Evolutionary conservation across 352 stramenopile species (phyloP).

Genomic region (Pythium brachiatum): DNA sequence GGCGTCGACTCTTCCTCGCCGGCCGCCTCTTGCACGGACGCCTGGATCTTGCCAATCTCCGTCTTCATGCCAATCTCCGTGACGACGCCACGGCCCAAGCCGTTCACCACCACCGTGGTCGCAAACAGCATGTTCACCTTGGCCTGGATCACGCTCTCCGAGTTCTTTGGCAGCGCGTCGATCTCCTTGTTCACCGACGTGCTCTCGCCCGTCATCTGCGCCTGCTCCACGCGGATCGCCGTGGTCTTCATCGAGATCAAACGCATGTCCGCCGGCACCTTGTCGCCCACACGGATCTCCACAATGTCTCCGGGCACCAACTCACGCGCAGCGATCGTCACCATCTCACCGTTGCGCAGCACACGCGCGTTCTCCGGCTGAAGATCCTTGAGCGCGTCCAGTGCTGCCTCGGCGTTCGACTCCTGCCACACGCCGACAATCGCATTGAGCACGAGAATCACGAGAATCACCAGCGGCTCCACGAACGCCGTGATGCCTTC

Average conservation of each 20-base stretch:
- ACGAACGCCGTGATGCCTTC: constrained; percentile 92
- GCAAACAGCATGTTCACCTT: constrained; percentile 98
- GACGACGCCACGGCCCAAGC: constrained; percentile 92
- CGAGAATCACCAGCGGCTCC: constrained; percentile 96
- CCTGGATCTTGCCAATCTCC: constrained; percentile 98
- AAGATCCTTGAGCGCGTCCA: constrained; percentile 96
- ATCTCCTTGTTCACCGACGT: constrained; percentile 92
- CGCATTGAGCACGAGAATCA: constrained; percentile 96
- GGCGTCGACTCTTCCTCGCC: constrained; percentile 95
- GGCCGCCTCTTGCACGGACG: constrained; percentile 90
- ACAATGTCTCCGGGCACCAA: constrained; percentile 98
- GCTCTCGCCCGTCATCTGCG: constrained; percentile 96
- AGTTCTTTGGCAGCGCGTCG: constrained; percentile 58
- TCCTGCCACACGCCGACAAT: constrained; percentile 97
- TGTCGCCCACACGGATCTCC: constrained; percentile 95
- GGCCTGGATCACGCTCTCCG: constrained; percentile 85
- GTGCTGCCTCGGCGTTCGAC: constrained; percentile 90
- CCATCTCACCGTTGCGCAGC: constrained; percentile 82
- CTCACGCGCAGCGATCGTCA: constrained; percentile 82
- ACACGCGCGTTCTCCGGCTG: constrained; percentile 91
- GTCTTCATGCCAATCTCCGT: constrained; percentile 97
- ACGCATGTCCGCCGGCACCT: constrained; percentile 96
- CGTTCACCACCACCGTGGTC: constrained; percentile 97
- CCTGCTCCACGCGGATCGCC: constrained; percentile 94
- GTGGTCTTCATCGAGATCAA: constrained; percentile 94